Percentiles rank a stretch among this genome's conserved stretches.
Evolutionary conservation across 1,139 yeast species (phyloP).

Genomic region (Pichia sp.): DNA sequence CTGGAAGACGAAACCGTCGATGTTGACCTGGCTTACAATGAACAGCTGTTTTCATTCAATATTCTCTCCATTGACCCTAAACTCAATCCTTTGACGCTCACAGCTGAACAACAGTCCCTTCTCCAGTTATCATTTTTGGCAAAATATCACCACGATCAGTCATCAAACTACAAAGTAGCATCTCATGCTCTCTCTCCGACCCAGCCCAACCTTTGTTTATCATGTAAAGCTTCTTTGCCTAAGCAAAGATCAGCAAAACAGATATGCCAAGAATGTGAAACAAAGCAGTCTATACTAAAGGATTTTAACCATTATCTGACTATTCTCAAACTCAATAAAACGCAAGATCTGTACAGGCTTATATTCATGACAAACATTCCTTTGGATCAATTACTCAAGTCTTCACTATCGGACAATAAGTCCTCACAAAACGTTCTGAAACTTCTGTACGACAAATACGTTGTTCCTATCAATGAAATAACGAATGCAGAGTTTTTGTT

Average conservation of each 20-base stretch:
- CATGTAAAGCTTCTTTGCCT: constrained; percentile 16
- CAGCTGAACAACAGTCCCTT: constrained; percentile 24
- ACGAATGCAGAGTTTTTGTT: constrained; percentile 29
- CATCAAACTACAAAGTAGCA: constrained; percentile 12
- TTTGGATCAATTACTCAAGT: constrained; percentile 23
- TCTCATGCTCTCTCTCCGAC: constrained; percentile 19
- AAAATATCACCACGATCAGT: constrained; percentile 24
- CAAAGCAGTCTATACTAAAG: constrained; percentile 24
- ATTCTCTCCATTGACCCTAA: constrained; percentile 25
- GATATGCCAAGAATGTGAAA: constrained; percentile 26
- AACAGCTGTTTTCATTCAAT: constrained; percentile 22
- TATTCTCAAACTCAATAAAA: constrained; percentile 25
- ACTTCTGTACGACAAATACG: constrained; percentile 27
- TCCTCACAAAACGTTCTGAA: constrained; percentile 24
- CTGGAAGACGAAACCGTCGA: constrained; percentile 18
- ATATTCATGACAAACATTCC: constrained; percentile 24
- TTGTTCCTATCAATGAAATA: constrained; percentile 28
- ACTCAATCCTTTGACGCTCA: constrained; percentile 22
- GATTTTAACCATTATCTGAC: constrained; percentile 26
- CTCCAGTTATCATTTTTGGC: constrained; percentile 23
- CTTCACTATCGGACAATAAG: constrained; percentile 23
- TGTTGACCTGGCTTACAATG: constrained; percentile 22
- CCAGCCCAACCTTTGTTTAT: constrained; percentile 16
- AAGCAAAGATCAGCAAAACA: constrained; percentile 18
- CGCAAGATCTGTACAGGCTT: constrained; percentile 26